These are phyloP conservation scores for Tetracladium maxilliforme DNA, from an alignment of 2,329 filamentous ascomycete species.

Conservation along the genomic window DNA sequence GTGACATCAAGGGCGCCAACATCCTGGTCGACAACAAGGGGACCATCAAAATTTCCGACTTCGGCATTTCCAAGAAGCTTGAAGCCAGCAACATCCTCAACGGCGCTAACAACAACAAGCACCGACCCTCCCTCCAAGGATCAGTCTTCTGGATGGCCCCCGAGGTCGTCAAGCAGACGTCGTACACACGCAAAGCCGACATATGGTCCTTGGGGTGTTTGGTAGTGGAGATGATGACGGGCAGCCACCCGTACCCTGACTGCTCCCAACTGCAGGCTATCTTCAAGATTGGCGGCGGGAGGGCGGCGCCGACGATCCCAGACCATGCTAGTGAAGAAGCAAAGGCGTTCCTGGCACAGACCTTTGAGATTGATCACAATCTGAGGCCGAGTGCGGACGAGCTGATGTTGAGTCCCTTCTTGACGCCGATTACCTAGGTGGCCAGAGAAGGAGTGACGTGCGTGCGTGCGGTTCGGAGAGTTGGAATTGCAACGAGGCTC, in stretches of 20 bases:
- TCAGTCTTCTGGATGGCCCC: constrained; percentile 99
- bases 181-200: constrained; percentile 94
- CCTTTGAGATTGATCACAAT: constrained; percentile 93
- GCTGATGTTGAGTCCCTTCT: constrained; percentile 69
- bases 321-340: constrained; percentile 77
- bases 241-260: constrained; percentile 89
- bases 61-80: constrained; percentile 95
- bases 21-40: constrained; percentile 98
- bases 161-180: constrained; percentile 94
- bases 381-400: constrained; percentile 86
- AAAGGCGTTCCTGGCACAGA: constrained; percentile 67
- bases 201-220: constrained; percentile 97
- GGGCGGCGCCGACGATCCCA: constrained; percentile 77
- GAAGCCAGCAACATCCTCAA: constrained; percentile 76
- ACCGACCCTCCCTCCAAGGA: constrained; percentile 73
- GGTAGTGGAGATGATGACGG: constrained; percentile 98
- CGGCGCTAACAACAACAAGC: constrained; percentile 51
- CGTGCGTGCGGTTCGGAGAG: constrained; percentile 3
- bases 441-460: not conserved
- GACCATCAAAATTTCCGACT: constrained; percentile 97
- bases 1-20: constrained; percentile 98
- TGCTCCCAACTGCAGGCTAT: constrained; percentile 96
- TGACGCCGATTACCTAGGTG: constrained; percentile 51
- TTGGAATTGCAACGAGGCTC: not conserved
- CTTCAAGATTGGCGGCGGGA: constrained; percentile 89